Evolutionary conservation across 768 basidiomycete genomes (phyloP).

Genomic region (Pisolithus sp.): DNA sequence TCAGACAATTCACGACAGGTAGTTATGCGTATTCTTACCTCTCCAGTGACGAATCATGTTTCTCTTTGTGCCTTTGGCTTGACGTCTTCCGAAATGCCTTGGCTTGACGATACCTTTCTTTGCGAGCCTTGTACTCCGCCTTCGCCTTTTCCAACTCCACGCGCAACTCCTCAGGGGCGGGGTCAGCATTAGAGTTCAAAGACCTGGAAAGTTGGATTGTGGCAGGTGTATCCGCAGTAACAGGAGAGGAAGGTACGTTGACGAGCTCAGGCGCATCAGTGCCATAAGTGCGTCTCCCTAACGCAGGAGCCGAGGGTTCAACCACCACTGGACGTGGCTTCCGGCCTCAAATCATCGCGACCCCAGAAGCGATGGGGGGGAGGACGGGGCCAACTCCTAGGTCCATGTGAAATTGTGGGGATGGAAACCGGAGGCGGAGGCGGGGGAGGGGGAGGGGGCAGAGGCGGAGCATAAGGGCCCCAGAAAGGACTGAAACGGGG

Average conservation of each 20-base stretch:
- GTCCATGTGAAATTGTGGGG: neutral
- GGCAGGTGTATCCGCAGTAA: neutral
- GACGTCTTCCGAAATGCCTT: constrained; percentile 43
- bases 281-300: constrained; percentile 7
- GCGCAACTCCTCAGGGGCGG: constrained; percentile 21
- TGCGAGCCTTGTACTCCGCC: constrained; percentile 57
- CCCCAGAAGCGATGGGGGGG: constrained; percentile 18
- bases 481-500: constrained; percentile 10
- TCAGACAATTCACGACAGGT: constrained; percentile 4
- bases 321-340: constrained; percentile 8
- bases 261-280: constrained; percentile 5
- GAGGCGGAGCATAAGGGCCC: constrained; percentile 14
- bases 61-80: constrained; percentile 19
- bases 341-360: constrained; percentile 4
- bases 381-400: constrained; percentile 20
- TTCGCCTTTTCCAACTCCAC: constrained; percentile 60
- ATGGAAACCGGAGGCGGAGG: neutral
- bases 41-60: constrained; percentile 16
- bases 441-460: constrained; percentile 19
- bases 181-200: constrained; percentile 1
- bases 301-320: constrained; percentile 14
- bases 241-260: neutral
- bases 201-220: neutral
- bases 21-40: constrained; percentile 15
- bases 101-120: constrained; percentile 60